phyloP scores from a whole-genome alignment of 345 rosid genomes.

The Bruguiera sexangula region DNA sequence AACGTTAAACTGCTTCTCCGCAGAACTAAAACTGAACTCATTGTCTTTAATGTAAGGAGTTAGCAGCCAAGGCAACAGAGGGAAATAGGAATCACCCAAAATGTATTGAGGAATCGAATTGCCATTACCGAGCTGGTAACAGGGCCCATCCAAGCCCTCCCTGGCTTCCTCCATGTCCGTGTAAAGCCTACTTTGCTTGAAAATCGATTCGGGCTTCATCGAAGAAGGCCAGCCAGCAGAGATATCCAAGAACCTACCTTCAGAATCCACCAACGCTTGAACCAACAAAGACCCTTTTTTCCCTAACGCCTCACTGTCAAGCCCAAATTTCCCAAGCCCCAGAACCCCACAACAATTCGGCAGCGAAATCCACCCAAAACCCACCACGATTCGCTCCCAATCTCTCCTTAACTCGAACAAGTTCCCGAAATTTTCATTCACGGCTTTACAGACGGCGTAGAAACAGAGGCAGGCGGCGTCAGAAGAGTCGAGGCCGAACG shows the following conservation, averaged over 20 bases:
- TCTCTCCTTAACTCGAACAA: conserved; percentile 38
- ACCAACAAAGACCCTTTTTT: conserved; percentile 49
- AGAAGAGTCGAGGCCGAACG: conserved; percentile 49
- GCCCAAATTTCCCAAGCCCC: conserved; percentile 53
- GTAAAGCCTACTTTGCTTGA: conserved; percentile 49
- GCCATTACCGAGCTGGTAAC: conserved; percentile 39
- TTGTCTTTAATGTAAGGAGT: conserved; percentile 45
- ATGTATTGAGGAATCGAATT: conserved; percentile 51
- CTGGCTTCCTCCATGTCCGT: conserved; percentile 36
- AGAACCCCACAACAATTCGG: conserved; percentile 77
- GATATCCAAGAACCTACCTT: conserved; percentile 63
- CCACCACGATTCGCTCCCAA: conserved; percentile 40
- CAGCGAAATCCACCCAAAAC: conserved; percentile 50
- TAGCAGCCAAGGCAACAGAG: conserved; percentile 69
- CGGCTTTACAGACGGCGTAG: conserved; percentile 53
- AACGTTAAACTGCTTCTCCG: conserved; percentile 48
- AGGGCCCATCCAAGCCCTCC: conserved; percentile 48
- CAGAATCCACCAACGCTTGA: conserved; percentile 75
- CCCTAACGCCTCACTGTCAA: conserved; percentile 49
- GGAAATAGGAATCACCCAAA: conserved; percentile 64
- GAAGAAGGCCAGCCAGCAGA: conserved; percentile 80
- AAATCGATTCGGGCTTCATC: conserved; percentile 45
- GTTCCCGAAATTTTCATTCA: conserved; percentile 42
- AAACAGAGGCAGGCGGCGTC: conserved; percentile 56
- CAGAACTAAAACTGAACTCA: conserved; percentile 45